These are phyloP conservation scores for Hygrocybe coccinea DNA, from an alignment of 768 basidiomycete species.

Conservation along the genomic window DNA sequence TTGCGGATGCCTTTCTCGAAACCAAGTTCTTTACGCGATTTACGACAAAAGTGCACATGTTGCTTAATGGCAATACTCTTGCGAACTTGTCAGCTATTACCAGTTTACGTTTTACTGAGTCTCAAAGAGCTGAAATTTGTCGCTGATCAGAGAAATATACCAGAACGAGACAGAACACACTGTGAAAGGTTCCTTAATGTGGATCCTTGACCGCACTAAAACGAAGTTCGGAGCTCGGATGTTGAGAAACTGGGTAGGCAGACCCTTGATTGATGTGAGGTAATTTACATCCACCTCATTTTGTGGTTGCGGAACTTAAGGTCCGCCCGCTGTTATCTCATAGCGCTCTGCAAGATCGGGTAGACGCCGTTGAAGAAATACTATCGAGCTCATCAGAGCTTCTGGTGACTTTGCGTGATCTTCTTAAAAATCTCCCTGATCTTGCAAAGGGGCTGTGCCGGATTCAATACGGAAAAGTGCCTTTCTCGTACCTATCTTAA, in stretches of 20 bases:
- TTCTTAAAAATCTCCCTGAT: slow-evolving; percentile 78
- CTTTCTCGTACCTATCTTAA: slow-evolving; percentile 10
- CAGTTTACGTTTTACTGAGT: not conserved
- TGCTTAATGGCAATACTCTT: slow-evolving; percentile 83
- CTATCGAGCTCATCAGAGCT: slow-evolving; percentile 53
- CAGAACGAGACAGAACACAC: slow-evolving; percentile 81
- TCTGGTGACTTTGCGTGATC: slow-evolving; percentile 60
- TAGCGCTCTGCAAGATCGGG: slow-evolving; percentile 70
- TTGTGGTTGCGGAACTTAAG: not conserved
- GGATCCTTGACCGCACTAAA: slow-evolving; percentile 80
- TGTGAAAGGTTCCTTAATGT: slow-evolving; percentile 71
- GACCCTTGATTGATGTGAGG: slow-evolving; percentile 73
- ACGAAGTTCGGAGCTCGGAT: slow-evolving; percentile 86
- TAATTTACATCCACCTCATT: slow-evolving; percentile 26
- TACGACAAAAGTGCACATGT: slow-evolving; percentile 74
- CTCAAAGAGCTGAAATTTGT: not conserved
- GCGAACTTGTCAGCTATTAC: slow-evolving; percentile 48
- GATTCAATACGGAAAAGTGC: slow-evolving; percentile 87
- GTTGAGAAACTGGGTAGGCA: slow-evolving; percentile 80
- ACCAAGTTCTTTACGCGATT: slow-evolving; percentile 78
- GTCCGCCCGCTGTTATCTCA: not conserved
- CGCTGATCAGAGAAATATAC: slow-evolving; percentile 66
- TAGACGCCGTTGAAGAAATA: slow-evolving; percentile 85
- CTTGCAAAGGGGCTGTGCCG: slow-evolving; percentile 80
- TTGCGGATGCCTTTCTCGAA: slow-evolving; percentile 75